These are phyloP conservation scores for Schrenkiella parvula DNA, from an alignment of 345 rosid genomes.

Conservation along the genomic window DNA sequence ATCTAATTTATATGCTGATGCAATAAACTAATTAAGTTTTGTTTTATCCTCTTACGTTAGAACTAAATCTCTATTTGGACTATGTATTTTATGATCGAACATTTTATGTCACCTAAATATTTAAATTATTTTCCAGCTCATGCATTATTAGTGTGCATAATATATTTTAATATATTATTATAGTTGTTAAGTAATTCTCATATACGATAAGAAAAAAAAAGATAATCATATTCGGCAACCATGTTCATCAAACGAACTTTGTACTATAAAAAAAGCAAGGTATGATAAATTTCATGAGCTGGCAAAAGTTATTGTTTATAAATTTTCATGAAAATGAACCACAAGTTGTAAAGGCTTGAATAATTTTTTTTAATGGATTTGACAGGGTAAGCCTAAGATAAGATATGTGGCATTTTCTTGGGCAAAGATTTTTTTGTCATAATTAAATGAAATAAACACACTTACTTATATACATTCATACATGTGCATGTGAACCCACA, in stretches of 20 bases:
- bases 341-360: slow-evolving; percentile 27
- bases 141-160: not conserved
- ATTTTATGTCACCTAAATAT: not conserved
- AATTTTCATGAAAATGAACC: slow-evolving; percentile 1
- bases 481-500: slow-evolving; percentile 31
- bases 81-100: not conserved
- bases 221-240: slow-evolving; percentile 11
- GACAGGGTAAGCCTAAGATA: slow-evolving; percentile 26
- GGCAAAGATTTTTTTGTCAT: slow-evolving; percentile 1
- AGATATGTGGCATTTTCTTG: slow-evolving; percentile 26
- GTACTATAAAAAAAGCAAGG: not conserved
- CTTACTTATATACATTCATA: not conserved
- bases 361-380: not conserved
- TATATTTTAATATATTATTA: not conserved
- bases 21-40: not conserved
- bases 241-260: slow-evolving; percentile 31
- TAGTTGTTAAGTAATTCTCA: not conserved
- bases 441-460: slow-evolving; percentile 4
- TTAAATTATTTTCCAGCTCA: slow-evolving; percentile 11
- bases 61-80: not conserved
- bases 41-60: not conserved
- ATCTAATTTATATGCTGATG: not conserved
- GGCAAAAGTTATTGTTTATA: slow-evolving; percentile 15
- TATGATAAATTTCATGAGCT: slow-evolving; percentile 19
- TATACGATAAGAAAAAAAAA: not conserved